These are phyloP conservation scores for Xylaria multiplex DNA, from an alignment of 2,329 filamentous ascomycete species.

Conservation along the genomic window DNA sequence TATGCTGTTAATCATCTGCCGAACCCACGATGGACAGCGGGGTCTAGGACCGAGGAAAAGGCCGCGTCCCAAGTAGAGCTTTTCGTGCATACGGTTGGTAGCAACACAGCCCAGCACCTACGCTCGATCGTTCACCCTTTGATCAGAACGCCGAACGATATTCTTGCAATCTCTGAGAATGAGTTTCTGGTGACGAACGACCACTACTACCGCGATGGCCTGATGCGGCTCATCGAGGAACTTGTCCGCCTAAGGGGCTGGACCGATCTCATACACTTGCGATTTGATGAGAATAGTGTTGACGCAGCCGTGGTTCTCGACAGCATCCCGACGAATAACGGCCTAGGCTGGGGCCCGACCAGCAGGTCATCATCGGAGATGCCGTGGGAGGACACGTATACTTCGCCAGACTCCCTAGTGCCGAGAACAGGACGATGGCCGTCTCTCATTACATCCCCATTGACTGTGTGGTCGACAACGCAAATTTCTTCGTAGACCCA, in stretches of 20 bases:
- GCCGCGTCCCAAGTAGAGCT: constrained; percentile 66
- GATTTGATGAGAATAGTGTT: constrained; percentile 53
- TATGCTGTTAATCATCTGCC: constrained; percentile 70
- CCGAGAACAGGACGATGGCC: constrained; percentile 50
- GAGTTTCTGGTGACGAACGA: constrained; percentile 71
- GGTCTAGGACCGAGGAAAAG: constrained; percentile 48
- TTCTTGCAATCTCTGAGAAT: constrained; percentile 58
- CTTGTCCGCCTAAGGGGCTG: constrained; percentile 55
- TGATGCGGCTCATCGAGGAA: constrained; percentile 60
- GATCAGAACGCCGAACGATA: constrained; percentile 68
- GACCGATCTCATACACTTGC: constrained; percentile 60
- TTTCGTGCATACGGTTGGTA: constrained; percentile 63
- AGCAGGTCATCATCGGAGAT: constrained; percentile 57
- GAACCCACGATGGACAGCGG: constrained; percentile 53
- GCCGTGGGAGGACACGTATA: constrained; percentile 59
- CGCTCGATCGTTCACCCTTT: constrained; percentile 64
- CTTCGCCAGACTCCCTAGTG: constrained; percentile 49
- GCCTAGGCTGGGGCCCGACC: constrained; percentile 59
- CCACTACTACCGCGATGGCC: constrained; percentile 62
- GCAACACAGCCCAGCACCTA: constrained; percentile 55
- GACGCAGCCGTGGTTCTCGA: constrained; percentile 56
- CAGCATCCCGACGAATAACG: constrained; percentile 65
- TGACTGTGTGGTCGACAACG: constrained; percentile 64
- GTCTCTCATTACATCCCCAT: constrained; percentile 57
- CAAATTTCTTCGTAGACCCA: constrained; percentile 65